phyloP scores from a whole-genome alignment of 495 filamentous ascomycete species.

The Talaromyces liani region DNA sequence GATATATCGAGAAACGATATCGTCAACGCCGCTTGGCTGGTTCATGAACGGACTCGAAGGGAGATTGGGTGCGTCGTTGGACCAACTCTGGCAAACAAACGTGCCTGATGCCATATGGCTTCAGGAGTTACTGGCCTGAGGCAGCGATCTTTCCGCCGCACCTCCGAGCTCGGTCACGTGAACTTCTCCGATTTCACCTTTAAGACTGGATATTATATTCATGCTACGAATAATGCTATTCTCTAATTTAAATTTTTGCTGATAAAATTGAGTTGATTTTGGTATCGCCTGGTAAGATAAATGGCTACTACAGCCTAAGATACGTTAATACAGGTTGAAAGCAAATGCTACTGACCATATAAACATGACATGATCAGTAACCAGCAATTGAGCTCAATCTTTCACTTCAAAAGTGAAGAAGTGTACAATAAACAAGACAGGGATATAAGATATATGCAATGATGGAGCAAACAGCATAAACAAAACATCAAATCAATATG shows the following conservation, averaged over 20 bases:
- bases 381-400: neutral
- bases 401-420: slow-evolving; percentile 15
- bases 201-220: neutral
- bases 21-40: neutral
- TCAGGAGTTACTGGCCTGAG: neutral
- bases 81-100: neutral
- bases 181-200: neutral
- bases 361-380: neutral
- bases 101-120: slow-evolving; percentile 5
- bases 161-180: neutral
- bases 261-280: neutral
- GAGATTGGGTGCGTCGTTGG: neutral
- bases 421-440: slow-evolving; percentile 11
- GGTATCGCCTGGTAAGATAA: neutral
- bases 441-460: slow-evolving; percentile 27
- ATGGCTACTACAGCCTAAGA: neutral
- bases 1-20: neutral
- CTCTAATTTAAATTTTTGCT: neutral
- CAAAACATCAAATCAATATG: neutral
- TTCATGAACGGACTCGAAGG: neutral
- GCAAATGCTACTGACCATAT: neutral
- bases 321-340: slow-evolving; percentile 5
- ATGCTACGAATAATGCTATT: neutral
- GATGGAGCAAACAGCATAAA: neutral
- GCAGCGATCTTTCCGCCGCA: neutral